A percentile compares a stretch with the other conserved stretches of the same genome.
Evolutionary conservation across 345 rosid genomes (phyloP).

Genomic region (Noccaea bulbosa): DNA sequence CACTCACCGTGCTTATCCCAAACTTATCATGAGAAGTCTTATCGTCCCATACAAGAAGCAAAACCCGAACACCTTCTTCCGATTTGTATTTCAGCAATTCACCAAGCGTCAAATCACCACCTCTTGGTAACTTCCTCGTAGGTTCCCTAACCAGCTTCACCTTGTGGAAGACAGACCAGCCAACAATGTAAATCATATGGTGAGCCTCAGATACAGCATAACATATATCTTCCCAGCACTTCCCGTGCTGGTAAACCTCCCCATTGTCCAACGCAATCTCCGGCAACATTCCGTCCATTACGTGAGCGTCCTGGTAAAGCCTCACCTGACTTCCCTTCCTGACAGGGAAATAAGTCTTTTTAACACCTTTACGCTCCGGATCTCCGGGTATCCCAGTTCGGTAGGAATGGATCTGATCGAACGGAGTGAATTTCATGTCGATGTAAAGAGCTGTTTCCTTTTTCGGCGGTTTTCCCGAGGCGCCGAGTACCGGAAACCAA

Average conservation of each 20-base stretch:
- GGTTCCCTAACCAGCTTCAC: conserved; percentile 80
- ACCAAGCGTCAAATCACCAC: conserved; percentile 80
- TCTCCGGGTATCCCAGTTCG: conserved; percentile 64
- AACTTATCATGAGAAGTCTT: conserved; percentile 80
- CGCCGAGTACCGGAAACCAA: conserved; percentile 58
- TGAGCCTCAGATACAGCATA: conserved; percentile 89
- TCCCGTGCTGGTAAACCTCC: conserved; percentile 50
- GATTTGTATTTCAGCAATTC: conserved; percentile 92
- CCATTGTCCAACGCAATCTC: conserved; percentile 55
- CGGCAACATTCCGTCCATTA: conserved; percentile 51
- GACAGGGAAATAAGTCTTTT: conserved; percentile 74
- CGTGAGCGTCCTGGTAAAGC: conserved; percentile 94
- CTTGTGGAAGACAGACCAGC: conserved; percentile 92
- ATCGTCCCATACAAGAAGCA: conserved; percentile 93
- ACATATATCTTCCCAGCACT: conserved; percentile 97
- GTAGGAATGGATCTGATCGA: conserved; percentile 60
- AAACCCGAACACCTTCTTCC: conserved; percentile 87
- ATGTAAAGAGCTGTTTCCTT: conserved; percentile 55
- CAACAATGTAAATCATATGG: conserved; percentile 83
- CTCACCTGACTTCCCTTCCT: conserved; percentile 68
- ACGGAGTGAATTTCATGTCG: conserved; percentile 68
- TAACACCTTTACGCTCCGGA: conserved; percentile 64
- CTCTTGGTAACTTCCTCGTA: conserved; percentile 64
- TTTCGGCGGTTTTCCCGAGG: conserved; percentile 60
- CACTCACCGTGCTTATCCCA: conserved; percentile 63